Evolutionary conservation across 164 flowering plant genomes (phyloP).

Genomic region (Chimonanthus salicifolius): DNA sequence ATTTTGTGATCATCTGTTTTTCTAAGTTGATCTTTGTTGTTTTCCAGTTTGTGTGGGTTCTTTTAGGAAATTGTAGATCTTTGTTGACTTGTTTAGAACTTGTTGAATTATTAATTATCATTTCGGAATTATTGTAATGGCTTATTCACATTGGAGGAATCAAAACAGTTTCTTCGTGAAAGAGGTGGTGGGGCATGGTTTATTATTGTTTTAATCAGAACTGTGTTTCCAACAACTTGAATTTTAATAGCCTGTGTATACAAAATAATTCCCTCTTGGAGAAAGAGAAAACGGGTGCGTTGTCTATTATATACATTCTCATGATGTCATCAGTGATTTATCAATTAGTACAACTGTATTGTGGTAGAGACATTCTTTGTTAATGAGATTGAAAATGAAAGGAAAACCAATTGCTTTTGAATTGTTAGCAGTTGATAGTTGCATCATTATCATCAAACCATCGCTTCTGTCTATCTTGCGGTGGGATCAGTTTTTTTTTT

Average conservation of each 20-base stretch:
- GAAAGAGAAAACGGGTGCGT: neutral
- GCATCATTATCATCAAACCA: too few species aligned
- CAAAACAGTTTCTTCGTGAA: neutral
- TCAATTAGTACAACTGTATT: neutral
- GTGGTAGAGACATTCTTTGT: neutral
- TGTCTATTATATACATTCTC: neutral
- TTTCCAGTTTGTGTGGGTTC: neutral
- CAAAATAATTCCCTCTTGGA: neutral
- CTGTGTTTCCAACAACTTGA: neutral
- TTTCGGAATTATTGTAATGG: neutral
- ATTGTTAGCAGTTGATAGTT: neutral
- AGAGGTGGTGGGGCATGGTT: neutral
- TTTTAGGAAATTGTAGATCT: neutral
- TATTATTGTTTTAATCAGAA: neutral
- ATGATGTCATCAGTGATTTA: neutral
- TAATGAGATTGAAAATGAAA: neutral
- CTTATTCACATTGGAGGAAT: neutral
- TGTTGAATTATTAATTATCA: neutral
- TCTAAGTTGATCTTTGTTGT: neutral
- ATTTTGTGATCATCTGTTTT: constrained; percentile 3
- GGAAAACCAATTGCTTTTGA: neutral
- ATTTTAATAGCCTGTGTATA: neutral
- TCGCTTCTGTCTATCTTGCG: neutral
- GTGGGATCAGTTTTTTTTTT: neutral
- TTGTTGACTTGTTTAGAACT: neutral